Evolutionary conservation across 2,329 filamentous ascomycete species (phyloP).

Genomic region (Trichocomaceae sp.): DNA sequence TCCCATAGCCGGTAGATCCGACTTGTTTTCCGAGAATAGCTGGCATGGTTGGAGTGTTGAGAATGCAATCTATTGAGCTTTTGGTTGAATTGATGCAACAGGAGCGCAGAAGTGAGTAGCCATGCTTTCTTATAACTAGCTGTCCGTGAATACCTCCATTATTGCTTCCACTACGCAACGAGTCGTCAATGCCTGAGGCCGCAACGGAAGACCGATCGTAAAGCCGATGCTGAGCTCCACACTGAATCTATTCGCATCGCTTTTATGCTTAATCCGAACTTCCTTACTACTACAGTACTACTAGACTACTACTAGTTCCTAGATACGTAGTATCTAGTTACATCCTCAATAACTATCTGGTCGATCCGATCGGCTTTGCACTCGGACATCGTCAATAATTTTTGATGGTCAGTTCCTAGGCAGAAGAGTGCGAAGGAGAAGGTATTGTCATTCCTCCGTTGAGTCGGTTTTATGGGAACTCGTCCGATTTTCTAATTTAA

Average conservation of each 20-base stretch:
- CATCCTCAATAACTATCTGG: no score
- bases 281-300: no score
- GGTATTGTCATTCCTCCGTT: not conserved
- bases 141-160: no score
- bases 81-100: no score
- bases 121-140: not conserved
- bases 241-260: not conserved
- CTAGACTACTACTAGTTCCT: no score
- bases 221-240: not conserved
- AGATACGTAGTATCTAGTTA: no score
- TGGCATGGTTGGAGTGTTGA: constrained; percentile 13
- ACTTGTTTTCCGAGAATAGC: constrained; percentile 15
- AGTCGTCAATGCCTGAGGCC: not conserved
- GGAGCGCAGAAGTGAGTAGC: not conserved
- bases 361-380: not conserved
- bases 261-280: no score
- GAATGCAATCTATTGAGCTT: not conserved
- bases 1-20: constrained; percentile 17
- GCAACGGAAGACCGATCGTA: not conserved
- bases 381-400: not conserved
- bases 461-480: not conserved
- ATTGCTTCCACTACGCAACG: not conserved
- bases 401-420: not conserved
- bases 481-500: not conserved
- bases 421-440: no score